Percentiles rank a stretch among this genome's conserved stretches.
Evolutionary conservation across 768 basidiomycete species (phyloP).

Genomic region (Infundibulicybe gibba): DNA sequence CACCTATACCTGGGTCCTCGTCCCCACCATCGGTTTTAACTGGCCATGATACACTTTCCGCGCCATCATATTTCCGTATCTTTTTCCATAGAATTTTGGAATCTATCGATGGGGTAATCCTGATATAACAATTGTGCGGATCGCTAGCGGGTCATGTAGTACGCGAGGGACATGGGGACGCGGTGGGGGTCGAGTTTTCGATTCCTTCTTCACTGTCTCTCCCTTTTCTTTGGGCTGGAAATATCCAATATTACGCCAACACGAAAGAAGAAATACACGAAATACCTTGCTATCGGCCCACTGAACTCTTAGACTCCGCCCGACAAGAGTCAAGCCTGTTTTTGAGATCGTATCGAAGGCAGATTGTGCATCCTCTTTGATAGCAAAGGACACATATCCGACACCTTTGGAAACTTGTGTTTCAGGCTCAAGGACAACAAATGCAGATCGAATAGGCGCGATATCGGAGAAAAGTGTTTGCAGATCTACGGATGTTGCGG

Average conservation of each 20-base stretch:
- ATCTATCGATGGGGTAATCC: conserved; percentile 65
- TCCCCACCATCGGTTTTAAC: conserved; percentile 41
- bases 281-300: conserved; percentile 81
- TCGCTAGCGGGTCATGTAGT: conserved; percentile 72
- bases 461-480: conserved; percentile 93
- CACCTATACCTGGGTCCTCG: conserved; percentile 49
- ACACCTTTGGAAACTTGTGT: conserved; percentile 86
- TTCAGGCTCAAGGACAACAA: conserved; percentile 82
- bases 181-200: conserved; percentile 33
- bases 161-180: conserved; percentile 26
- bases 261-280: neutral
- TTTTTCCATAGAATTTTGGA: conserved; percentile 81
- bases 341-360: conserved; percentile 63
- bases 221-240: conserved; percentile 41
- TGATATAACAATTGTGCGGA: conserved; percentile 76
- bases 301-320: conserved; percentile 66
- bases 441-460: conserved; percentile 91
- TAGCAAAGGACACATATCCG: conserved; percentile 91
- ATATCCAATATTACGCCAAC: neutral
- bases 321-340: conserved; percentile 63
- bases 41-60: conserved; percentile 75
- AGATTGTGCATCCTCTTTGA: conserved; percentile 82
- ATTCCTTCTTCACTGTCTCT: conserved; percentile 29
- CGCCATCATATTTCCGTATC: conserved; percentile 74
- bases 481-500: conserved; percentile 86